Base-by-base conservation (phyloP, 179 eudicot species). In the Amaranthus tricolor region DNA sequence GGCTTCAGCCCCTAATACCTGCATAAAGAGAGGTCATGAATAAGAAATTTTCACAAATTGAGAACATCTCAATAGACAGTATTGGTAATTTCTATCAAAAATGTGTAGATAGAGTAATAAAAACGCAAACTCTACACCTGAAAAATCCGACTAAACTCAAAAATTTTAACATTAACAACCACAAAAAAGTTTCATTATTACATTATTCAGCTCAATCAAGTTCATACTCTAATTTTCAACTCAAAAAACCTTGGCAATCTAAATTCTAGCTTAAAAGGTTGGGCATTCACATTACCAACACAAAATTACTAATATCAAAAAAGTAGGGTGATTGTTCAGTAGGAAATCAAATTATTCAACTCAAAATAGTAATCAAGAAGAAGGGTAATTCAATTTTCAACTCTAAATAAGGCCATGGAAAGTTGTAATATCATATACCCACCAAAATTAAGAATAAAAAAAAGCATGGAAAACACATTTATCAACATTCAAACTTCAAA, bases 1-100 rank as follows among this genome's bases (percentile, higher is more conserved):
- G 43, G 85, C 63, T 80, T 93, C 91, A 9, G 93, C 99, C 10
- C 97, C 97, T 73, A 95, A 80, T 10, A 93, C 86, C 74, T 85
- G 66, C 76, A 77, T 51, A 21, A 24, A 45, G 14, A 6, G 53
- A 68, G 40, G 40, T 31, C 40, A 31, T 19, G 13, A 9, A 20
- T 1, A 16, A 67, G 14, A 48, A 5, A 0, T 17, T 6, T 7
- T 21, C 7, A 13, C 13, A 68, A 17, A 17, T 15, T 69, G 48
- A 19, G 13, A 5, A 75, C 62, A 56, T 48, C 75, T 54, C 21
- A 52, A 44, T 24, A 31, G 40, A 31, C 40, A 31, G 3, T 31
- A 73, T 74, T 45, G 17, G 16, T 20, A 58, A 66, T 10, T 64
- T 7, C 11, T 15, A 31, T 7, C 10, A 17, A 14, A 9, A 58